A percentile compares a stretch with the other conserved stretches of the same genome.
These are phyloP conservation scores for Cunninghamia lanceolata DNA, from an alignment of 75 land plant genomes.

Conservation along the genomic window DNA sequence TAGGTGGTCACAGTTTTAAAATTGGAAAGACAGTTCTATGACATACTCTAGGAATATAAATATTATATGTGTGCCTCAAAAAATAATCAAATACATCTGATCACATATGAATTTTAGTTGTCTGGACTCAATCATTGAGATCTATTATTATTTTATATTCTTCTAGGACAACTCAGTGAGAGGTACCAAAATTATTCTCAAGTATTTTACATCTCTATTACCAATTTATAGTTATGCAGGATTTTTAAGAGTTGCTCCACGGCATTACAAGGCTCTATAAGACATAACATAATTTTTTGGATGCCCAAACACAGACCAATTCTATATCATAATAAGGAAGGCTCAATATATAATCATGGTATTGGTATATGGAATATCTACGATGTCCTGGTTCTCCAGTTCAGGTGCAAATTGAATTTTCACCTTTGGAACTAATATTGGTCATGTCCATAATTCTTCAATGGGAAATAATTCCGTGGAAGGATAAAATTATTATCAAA, in stretches of 20 bases:
- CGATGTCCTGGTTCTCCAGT: neutral
- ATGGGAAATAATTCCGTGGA: neutral
- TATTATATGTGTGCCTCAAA: neutral
- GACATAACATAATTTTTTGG: conserved; percentile 2
- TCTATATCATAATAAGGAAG: neutral
- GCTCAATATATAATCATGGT: neutral
- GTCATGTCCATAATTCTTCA: neutral
- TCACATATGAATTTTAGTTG: neutral
- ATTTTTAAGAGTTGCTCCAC: neutral
- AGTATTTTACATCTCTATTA: neutral
- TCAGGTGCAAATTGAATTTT: neutral
- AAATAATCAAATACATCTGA: neutral
- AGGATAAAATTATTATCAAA: neutral
- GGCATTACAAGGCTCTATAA: neutral
- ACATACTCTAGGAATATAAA: neutral
- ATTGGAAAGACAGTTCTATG: neutral
- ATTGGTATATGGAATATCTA: neutral
- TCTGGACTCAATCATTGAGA: neutral
- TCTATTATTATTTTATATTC: neutral
- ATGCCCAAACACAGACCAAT: neutral
- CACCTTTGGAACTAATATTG: neutral
- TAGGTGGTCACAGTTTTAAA: neutral
- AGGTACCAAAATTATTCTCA: neutral
- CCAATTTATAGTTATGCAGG: neutral
- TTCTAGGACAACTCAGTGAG: neutral